Evolutionary conservation across 2,329 filamentous ascomycete genomes (phyloP).

Genomic region (Ophiostoma novo-ulmi): DNA sequence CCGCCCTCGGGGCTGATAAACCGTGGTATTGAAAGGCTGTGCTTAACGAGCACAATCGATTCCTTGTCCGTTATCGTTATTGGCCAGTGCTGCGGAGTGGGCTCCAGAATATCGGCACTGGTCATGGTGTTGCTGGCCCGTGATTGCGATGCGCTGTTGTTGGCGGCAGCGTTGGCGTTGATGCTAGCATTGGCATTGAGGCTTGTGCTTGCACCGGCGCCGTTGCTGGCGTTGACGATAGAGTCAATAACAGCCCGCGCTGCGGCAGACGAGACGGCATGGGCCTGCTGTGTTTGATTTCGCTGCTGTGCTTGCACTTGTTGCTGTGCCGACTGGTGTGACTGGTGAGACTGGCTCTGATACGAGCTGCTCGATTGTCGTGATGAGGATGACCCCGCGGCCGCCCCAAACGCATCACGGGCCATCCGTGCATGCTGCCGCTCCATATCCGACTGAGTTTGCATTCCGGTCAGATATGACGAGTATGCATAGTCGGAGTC

Average conservation of each 20-base stretch:
- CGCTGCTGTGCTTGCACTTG: not conserved
- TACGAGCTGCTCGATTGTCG: conserved; percentile 18
- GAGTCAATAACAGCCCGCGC: not conserved
- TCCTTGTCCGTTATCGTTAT: conserved; percentile 36
- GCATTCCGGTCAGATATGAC: not conserved
- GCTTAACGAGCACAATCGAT: conserved; percentile 44
- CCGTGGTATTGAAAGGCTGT: conserved; percentile 65
- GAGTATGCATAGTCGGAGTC: not conserved
- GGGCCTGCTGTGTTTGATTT: not conserved
- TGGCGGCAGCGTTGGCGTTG: not conserved
- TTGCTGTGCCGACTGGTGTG: conserved; percentile 1
- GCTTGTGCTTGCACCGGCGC: not conserved
- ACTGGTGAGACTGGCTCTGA: not conserved
- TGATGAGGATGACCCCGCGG: conserved; percentile 3
- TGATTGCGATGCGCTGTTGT: not conserved
- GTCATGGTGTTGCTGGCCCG: not conserved
- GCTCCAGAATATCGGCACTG: not conserved
- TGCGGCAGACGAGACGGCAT: not conserved
- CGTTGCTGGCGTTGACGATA: conserved; percentile 20
- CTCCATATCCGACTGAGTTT: not conserved
- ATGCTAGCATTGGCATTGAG: not conserved
- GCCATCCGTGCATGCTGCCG: conserved; percentile 1
- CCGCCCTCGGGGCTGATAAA: conserved; percentile 72
- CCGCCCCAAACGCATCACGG: not conserved
- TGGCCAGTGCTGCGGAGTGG: conserved; percentile 24